These are phyloP conservation scores for Bidens hawaiensis DNA, from an alignment of 140 eudicot genomes.

Conservation along the genomic window DNA sequence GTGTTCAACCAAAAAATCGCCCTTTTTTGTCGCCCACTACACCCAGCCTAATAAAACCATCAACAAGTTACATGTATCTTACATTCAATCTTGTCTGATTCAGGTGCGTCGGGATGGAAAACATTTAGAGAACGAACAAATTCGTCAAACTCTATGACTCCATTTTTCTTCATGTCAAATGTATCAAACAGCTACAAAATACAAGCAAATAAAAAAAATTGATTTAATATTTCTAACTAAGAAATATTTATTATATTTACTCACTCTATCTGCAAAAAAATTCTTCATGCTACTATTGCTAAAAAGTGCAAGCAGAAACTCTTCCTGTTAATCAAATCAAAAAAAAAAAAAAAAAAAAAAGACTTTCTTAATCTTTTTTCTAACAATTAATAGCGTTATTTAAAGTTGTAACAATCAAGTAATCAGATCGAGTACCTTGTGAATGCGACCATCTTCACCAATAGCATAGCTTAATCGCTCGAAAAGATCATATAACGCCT, in stretches of 20 bases:
- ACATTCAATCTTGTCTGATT: slow-evolving; percentile 67
- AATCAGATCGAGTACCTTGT: slow-evolving; percentile 47
- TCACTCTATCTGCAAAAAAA: slow-evolving; percentile 75
- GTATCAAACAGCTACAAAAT: slow-evolving; percentile 65
- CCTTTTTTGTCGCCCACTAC: too few relatives aligned
- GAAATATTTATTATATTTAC: slow-evolving; percentile 6
- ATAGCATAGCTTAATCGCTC: slow-evolving; percentile 60
- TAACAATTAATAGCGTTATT: too few relatives aligned
- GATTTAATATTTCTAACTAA: not conserved
- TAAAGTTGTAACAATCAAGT: not conserved
- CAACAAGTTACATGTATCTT: too few relatives aligned
- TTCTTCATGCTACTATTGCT: slow-evolving; percentile 43
- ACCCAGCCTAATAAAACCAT: too few relatives aligned
- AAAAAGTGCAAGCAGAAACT: slow-evolving; percentile 72
- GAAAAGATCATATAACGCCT: slow-evolving; percentile 56
- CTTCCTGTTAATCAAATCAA: slow-evolving; percentile 62
- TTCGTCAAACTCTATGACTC: slow-evolving; percentile 84
- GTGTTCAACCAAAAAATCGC: too few relatives aligned
- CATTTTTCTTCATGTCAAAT: slow-evolving; percentile 79
- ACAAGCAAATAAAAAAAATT: too few relatives aligned
- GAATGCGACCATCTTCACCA: slow-evolving; percentile 62
- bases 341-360: not conserved
- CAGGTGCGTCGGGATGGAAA: slow-evolving; percentile 78
- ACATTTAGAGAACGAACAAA: slow-evolving; percentile 76
- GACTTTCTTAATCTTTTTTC: not conserved